Conservation (phyloP, 164 flowering plant species). For the Houttuynia cordata region DNA sequence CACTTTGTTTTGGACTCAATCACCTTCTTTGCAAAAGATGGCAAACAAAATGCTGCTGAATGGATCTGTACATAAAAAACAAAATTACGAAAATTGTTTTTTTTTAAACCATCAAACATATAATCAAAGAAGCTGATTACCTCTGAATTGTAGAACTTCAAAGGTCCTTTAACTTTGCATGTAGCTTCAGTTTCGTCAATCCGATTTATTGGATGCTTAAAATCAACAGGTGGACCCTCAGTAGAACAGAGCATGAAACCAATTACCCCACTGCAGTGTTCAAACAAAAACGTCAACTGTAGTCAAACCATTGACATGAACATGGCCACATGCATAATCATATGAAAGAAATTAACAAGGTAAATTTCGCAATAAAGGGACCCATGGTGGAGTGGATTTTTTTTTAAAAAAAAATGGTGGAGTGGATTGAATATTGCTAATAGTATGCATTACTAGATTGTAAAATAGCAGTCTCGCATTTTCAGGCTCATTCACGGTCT, state of each 20-base stretch:
- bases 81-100: too few relatives aligned
- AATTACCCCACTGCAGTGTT: constrained; percentile 46
- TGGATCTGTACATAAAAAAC: constrained; percentile 27
- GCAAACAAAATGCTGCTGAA: constrained; percentile 48
- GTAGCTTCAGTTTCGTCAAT: constrained; percentile 19
- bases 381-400: too few relatives aligned
- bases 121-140: constrained; percentile 9
- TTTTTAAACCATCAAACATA: too few relatives aligned
- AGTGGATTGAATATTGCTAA: too few relatives aligned
- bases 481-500: too few relatives aligned
- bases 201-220: constrained; percentile 44
- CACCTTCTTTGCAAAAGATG: constrained; percentile 36
- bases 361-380: too few relatives aligned
- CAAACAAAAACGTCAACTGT: neutral
- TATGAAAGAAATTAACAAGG: neutral
- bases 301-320: neutral
- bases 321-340: neutral
- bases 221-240: constrained; percentile 53
- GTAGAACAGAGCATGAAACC: constrained; percentile 79
- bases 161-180: constrained; percentile 23
- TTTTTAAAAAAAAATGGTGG: too few relatives aligned
- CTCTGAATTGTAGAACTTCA: constrained; percentile 53
- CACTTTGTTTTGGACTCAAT: constrained; percentile 18
- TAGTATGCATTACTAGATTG: too few relatives aligned
- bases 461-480: too few relatives aligned